Conservation (phyloP, 495 filamentous ascomycete species). For the Podospora pseudopauciseta region DNA sequence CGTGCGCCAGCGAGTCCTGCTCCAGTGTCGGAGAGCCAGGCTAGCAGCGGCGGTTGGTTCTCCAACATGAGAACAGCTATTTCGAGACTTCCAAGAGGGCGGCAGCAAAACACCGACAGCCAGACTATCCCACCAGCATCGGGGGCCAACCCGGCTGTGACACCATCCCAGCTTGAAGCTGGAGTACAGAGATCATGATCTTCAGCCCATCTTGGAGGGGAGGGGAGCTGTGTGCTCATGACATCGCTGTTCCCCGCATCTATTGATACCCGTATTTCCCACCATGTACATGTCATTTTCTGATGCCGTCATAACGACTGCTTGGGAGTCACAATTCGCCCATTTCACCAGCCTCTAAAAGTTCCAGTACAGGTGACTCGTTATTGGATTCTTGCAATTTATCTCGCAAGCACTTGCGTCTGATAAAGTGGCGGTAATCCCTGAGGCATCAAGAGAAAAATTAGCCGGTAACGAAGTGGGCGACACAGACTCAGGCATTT, state of each 20-base stretch:
- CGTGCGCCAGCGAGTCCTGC: constrained; percentile 7
- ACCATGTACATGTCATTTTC: constrained; percentile 20
- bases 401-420: background rate
- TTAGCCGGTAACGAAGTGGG: background rate
- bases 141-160: constrained; percentile 20
- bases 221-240: background rate
- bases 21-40: background rate
- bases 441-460: background rate
- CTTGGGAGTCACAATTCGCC: background rate
- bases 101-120: constrained; percentile 8
- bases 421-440: background rate
- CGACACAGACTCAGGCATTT: background rate
- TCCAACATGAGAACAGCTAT: constrained; percentile 20
- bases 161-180: constrained; percentile 38
- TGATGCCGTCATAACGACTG: background rate
- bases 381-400: background rate
- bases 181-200: constrained; percentile 18
- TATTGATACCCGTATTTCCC: constrained; percentile 21
- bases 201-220: background rate
- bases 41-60: constrained; percentile 13
- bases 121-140: constrained; percentile 10
- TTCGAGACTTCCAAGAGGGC: constrained; percentile 8
- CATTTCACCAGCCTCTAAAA: background rate
- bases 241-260: background rate
- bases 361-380: background rate